These are phyloP conservation scores for Silene coronaria DNA, from an alignment of 179 eudicot genomes.

Conservation along the genomic window DNA sequence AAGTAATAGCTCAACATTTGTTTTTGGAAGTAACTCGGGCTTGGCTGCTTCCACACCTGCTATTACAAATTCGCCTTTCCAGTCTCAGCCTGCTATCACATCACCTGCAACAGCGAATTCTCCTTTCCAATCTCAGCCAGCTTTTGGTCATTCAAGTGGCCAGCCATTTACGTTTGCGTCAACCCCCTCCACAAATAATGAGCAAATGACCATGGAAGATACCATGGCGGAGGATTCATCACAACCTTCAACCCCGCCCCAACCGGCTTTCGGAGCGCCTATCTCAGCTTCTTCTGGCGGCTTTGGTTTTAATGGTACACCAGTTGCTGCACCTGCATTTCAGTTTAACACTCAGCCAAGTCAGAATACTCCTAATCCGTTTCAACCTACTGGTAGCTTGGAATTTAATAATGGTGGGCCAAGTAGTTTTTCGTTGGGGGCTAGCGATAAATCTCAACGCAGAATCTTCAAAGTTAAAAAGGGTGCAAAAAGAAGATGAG, in stretches of 20 bases:
- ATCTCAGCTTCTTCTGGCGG: constrained; percentile 33
- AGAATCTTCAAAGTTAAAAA: constrained; percentile 40
- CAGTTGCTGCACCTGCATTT: constrained; percentile 38
- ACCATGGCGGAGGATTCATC: constrained; percentile 81
- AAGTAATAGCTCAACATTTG: constrained; percentile 13
- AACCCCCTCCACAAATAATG: constrained; percentile 32
- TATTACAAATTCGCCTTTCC: constrained; percentile 21
- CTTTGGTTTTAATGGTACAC: constrained; percentile 42
- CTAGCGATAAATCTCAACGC: constrained; percentile 51
- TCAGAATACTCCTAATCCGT: constrained; percentile 44
- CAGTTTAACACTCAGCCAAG: constrained; percentile 58
- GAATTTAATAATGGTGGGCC: constrained; percentile 49
- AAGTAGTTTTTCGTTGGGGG: constrained; percentile 68
- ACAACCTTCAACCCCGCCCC: constrained; percentile 7
- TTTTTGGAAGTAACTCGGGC: constrained; percentile 20
- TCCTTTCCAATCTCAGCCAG: constrained; percentile 21
- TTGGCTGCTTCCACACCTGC: constrained; percentile 26
- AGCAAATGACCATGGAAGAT: constrained; percentile 65
- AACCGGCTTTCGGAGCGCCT: background rate
- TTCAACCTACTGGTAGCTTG: constrained; percentile 56
- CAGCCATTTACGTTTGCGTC: constrained; percentile 34
- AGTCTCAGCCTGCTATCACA: constrained; percentile 22
- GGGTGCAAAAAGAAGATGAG: constrained; percentile 36
- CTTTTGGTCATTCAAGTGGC: constrained; percentile 33
- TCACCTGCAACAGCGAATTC: background rate